Conservation (phyloP, 73 alveolate species). For the Paramecium biaurelia region DNA sequence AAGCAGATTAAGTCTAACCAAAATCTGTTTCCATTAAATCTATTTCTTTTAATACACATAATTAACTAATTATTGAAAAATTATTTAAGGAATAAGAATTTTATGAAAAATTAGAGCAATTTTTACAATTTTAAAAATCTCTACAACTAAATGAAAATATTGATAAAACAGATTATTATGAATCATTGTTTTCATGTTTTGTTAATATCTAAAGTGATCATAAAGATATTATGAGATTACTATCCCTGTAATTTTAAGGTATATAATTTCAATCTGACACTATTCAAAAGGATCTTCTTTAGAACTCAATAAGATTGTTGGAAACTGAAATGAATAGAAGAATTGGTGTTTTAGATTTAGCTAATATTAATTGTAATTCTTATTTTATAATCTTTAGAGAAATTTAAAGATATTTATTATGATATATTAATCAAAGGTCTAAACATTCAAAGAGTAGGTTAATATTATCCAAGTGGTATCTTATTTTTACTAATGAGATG, state of each 20-base stretch:
- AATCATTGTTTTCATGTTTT: neutral
- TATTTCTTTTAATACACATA: neutral
- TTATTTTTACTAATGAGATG: neutral
- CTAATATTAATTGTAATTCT: neutral
- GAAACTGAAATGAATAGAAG: neutral
- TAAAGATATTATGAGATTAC: neutral
- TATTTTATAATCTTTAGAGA: neutral
- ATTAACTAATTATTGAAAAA: neutral
- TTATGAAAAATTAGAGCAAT: neutral
- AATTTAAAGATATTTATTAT: neutral
- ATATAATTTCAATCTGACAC: neutral
- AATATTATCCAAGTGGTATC: neutral
- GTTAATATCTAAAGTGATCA: slow-evolving; percentile 1
- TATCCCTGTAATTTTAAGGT: neutral
- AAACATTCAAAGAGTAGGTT: neutral
- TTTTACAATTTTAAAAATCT: neutral
- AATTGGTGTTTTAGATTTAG: neutral
- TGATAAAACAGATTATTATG: neutral
- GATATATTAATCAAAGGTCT: neutral
- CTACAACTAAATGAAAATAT: neutral
- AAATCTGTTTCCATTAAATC: neutral
- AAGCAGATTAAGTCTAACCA: neutral
- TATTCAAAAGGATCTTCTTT: neutral
- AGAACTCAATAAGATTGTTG: neutral
- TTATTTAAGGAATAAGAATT: neutral